Percentiles rank a stretch among this genome's conserved stretches.
Conservation (phyloP, 768 basidiomycete species). For the Termitomyces sp. region DNA sequence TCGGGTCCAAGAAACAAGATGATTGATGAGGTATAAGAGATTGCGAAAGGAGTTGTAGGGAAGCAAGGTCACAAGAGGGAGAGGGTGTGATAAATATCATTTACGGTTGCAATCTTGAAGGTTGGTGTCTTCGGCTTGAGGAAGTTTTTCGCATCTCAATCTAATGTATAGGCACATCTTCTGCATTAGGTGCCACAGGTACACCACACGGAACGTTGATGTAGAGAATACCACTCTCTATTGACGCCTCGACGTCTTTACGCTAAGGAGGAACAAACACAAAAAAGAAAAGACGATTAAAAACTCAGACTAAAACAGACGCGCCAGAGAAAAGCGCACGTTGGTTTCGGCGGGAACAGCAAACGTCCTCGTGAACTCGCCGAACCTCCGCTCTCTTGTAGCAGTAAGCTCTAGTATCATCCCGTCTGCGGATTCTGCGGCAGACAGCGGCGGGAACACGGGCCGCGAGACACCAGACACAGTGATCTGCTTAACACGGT, state of each 20-base stretch:
- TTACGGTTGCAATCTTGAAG: neutral
- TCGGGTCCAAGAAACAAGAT: neutral
- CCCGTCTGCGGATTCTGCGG: conserved; percentile 15
- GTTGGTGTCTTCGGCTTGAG: neutral
- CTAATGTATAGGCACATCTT: conserved; percentile 48
- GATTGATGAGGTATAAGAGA: conserved; percentile 1
- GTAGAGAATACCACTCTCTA: conserved; percentile 58
- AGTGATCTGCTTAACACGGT: conserved; percentile 55
- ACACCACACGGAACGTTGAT: conserved; percentile 48
- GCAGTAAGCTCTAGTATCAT: conserved; percentile 12
- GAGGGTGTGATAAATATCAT: neutral
- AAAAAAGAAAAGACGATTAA: conserved; percentile 14
- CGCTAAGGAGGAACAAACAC: conserved; percentile 22
- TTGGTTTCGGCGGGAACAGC: conserved; percentile 51
- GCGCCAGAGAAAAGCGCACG: conserved; percentile 32
- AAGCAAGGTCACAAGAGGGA: neutral
- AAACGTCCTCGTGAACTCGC: conserved; percentile 42
- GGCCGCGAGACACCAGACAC: conserved; percentile 43
- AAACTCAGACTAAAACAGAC: conserved; percentile 11
- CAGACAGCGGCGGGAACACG: conserved; percentile 25
- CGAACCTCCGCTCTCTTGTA: conserved; percentile 49
- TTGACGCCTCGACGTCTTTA: conserved; percentile 46
- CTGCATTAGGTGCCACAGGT: conserved; percentile 35
- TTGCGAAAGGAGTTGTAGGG: neutral
- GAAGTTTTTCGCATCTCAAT: conserved; percentile 11